Percentiles rank a stretch among this genome's conserved stretches.
These are phyloP conservation scores for Cyanidiococcus yangmingshanensis DNA, from an alignment of 23 red algal genomes.

Conservation along the genomic window DNA sequence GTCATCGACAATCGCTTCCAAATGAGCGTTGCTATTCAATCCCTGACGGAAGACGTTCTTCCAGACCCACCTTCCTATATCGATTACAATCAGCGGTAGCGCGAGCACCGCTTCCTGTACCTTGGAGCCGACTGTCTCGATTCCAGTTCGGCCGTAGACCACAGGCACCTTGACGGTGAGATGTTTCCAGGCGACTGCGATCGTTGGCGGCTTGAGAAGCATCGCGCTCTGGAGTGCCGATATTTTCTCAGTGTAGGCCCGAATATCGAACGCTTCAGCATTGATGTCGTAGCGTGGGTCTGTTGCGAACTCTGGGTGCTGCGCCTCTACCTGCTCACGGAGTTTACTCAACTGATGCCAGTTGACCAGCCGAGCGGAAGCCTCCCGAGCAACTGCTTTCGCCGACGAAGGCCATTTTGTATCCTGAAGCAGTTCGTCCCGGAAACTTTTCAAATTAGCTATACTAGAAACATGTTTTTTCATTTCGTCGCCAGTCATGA, in stretches of 20 bases:
- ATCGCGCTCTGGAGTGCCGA: slow-evolving; percentile 23
- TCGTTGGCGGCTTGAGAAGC: background rate
- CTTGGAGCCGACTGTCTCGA: slow-evolving; percentile 28
- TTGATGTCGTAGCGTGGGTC: slow-evolving; percentile 31
- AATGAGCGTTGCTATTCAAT: slow-evolving; percentile 9
- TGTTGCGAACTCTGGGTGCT: slow-evolving; percentile 16
- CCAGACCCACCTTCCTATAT: slow-evolving; percentile 26
- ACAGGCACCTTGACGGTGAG: slow-evolving; percentile 30
- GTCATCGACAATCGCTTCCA: slow-evolving; percentile 19
- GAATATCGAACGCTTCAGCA: slow-evolving; percentile 23
- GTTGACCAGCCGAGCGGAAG: background rate
- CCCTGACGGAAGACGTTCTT: slow-evolving; percentile 17
- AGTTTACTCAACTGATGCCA: background rate
- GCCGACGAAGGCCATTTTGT: background rate
- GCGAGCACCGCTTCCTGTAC: background rate
- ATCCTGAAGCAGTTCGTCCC: background rate
- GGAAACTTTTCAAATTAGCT: background rate
- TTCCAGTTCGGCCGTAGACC: slow-evolving; percentile 2
- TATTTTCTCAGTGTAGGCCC: slow-evolving; percentile 14
- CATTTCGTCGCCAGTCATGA: background rate
- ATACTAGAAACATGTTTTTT: background rate
- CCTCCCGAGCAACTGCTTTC: background rate
- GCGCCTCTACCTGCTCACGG: slow-evolving; percentile 27
- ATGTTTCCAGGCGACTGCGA: slow-evolving; percentile 24
- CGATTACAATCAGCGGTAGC: background rate